A percentile compares a stretch with the other conserved stretches of the same genome.
Conservation (phyloP, 2,329 filamentous ascomycete species). For the Paecilomyces sp. region DNA sequence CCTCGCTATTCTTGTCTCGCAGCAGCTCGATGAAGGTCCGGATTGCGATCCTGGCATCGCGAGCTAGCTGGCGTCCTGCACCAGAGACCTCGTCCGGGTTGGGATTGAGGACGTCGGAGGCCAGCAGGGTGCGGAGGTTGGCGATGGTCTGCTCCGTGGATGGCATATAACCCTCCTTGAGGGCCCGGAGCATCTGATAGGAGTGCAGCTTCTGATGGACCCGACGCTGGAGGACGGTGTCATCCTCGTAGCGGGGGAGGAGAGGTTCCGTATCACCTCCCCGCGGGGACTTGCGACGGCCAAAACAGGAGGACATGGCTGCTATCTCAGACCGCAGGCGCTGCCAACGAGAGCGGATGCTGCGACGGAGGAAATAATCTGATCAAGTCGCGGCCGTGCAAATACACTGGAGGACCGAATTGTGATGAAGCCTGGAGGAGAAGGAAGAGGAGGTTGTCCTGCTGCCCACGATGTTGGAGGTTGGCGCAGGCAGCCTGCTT, state of each 20-base stretch:
- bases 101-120: conserved; percentile 70
- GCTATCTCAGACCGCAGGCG: not conserved
- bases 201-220: conserved; percentile 86
- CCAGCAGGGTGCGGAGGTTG: conserved; percentile 71
- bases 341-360: not conserved
- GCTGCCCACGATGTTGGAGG: not conserved
- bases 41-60: conserved; percentile 66
- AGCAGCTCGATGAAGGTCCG: conserved; percentile 75
- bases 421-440: not conserved
- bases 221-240: conserved; percentile 67
- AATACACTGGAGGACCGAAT: not conserved
- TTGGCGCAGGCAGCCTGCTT: not conserved
- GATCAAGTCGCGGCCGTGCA: not conserved
- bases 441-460: not conserved
- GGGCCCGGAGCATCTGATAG: conserved; percentile 82
- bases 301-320: conserved; percentile 59
- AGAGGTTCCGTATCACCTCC: conserved; percentile 67
- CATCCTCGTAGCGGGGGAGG: conserved; percentile 67
- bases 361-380: not conserved
- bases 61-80: conserved; percentile 66
- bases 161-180: conserved; percentile 82
- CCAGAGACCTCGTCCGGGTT: conserved; percentile 68
- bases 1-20: conserved; percentile 70
- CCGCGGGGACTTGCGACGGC: conserved; percentile 42
- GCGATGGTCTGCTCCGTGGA: conserved; percentile 77